Evolutionary conservation across 1,139 yeast genomes (phyloP), one percentile per base, ranked within the genome.

Genomic region (Blastobotrys petasosporus): DNA sequence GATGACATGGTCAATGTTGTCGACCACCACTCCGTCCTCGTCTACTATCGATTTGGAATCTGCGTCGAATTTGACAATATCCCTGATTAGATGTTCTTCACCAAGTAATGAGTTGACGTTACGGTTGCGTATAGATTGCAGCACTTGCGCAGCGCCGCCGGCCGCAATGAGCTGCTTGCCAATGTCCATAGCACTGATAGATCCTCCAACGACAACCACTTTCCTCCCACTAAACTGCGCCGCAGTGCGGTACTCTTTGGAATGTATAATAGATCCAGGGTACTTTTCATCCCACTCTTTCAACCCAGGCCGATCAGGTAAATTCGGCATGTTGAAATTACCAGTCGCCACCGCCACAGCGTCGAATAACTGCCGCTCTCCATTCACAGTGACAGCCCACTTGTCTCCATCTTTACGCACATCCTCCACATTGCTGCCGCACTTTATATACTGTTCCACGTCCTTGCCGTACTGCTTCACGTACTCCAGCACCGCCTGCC

Each of bases 161-260:
- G 59, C 59, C 3, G 68, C 64, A 2, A 73, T 70, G 32, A 76
- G 51, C 57, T 80, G 85, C 49, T 68, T 70, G 1, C 80, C 73
- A 44, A 80, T 68, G 55, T 81, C 87, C 8, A 73, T 67, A 1
- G 82, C 85, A 4, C 83, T 77, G 10, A 83, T 79, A 1, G 81
- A 77, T 53, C 76, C 77, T 1, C 86, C 87, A 3, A 81, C 72
- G 10, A 81, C 74, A 32, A 81, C 61, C 17, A 80, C 75, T 28
- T 63, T 69, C 49, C 73, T 66, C 46, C 63, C 59, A 17, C 49
- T 53, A 53, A 67, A 80, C 13, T 46, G 34, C 32, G 66, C 70
- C 3, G 72, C 70, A 12, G 67, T 68, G 50, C 81, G 70, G 62
- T 75, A 85, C 28, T 74, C 65, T 56, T 78, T 80, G 13, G 88